These are phyloP conservation scores for Cyclocybe aegerita DNA, from an alignment of 768 basidiomycete genomes.

Conservation along the genomic window DNA sequence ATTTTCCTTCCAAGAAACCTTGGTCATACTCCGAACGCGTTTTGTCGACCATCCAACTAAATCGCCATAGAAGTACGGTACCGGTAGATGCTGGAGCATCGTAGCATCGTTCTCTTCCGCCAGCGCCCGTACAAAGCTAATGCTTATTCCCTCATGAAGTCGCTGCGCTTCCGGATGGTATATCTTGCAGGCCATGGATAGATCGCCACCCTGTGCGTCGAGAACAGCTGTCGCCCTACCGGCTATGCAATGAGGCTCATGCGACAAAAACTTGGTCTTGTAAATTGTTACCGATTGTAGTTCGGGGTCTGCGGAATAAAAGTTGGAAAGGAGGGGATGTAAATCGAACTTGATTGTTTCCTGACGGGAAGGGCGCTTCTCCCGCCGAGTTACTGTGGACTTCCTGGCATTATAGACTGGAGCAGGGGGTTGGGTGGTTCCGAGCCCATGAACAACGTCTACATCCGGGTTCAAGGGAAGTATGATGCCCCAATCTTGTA, in stretches of 20 bases:
- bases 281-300: not conserved
- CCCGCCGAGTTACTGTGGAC: not conserved
- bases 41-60: not conserved
- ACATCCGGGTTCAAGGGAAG: slow-evolving; percentile 5
- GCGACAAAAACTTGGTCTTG: not conserved
- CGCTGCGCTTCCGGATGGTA: slow-evolving; percentile 6
- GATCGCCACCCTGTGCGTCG: no score
- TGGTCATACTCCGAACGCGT: slow-evolving; percentile 7
- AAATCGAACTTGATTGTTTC: not conserved
- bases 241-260: not conserved
- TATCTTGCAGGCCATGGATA: slow-evolving; percentile 7
- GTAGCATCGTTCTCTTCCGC: not conserved
- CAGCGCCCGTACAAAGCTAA: slow-evolving; percentile 1
- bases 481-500: slow-evolving; percentile 22
- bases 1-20: slow-evolving; percentile 2
- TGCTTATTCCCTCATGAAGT: slow-evolving; percentile 3
- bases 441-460: not conserved
- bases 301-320: not conserved
- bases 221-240: slow-evolving; percentile 7
- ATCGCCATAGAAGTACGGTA: slow-evolving; percentile 4
- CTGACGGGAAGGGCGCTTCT: not conserved
- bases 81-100: slow-evolving; percentile 7
- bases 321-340: not conserved
- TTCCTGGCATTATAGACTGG: not conserved
- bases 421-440: not conserved